A percentile compares a stretch with the other conserved stretches of the same genome.
Evolutionary conservation across 2,329 filamentous ascomycete genomes (phyloP).

Genomic region (Neurospora crassa): DNA sequence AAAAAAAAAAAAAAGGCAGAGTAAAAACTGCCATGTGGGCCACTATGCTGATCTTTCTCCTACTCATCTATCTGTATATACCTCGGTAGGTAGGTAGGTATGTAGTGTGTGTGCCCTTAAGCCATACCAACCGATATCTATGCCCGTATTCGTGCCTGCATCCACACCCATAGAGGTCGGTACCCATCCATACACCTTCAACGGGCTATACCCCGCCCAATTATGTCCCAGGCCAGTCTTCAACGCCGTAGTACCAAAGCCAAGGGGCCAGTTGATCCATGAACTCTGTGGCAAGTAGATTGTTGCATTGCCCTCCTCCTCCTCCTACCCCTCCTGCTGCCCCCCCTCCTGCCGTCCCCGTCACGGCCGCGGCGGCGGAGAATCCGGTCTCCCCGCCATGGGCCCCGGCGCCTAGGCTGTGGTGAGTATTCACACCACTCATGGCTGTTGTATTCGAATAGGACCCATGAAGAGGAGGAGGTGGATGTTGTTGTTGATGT

Average conservation of each 20-base stretch:
- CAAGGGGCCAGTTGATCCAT: neutral
- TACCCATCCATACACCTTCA: neutral
- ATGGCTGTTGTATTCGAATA: neutral
- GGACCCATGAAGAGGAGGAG: neutral
- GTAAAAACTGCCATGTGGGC: neutral
- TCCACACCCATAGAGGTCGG: neutral
- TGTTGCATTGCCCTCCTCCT: slow-evolving; percentile 16
- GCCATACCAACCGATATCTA: neutral
- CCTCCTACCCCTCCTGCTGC: neutral
- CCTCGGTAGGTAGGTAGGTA: neutral
- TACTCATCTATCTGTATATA: too few relatives aligned
- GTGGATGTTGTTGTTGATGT: neutral
- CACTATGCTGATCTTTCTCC: neutral
- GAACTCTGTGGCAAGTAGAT: neutral
- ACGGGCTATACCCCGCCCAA: neutral
- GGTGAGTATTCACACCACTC: neutral
- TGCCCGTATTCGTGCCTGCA: neutral
- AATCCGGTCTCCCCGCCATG: neutral
- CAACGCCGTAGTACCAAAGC: neutral
- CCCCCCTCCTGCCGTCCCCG: neutral
- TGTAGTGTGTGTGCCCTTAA: neutral
- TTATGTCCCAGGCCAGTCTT: neutral
- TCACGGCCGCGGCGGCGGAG: neutral
- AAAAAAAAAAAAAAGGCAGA: neutral
- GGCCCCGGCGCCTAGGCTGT: neutral